phyloP scores from a whole-genome alignment of 2,329 filamentous ascomycete genomes.

The Cladosporium sp. region DNA sequence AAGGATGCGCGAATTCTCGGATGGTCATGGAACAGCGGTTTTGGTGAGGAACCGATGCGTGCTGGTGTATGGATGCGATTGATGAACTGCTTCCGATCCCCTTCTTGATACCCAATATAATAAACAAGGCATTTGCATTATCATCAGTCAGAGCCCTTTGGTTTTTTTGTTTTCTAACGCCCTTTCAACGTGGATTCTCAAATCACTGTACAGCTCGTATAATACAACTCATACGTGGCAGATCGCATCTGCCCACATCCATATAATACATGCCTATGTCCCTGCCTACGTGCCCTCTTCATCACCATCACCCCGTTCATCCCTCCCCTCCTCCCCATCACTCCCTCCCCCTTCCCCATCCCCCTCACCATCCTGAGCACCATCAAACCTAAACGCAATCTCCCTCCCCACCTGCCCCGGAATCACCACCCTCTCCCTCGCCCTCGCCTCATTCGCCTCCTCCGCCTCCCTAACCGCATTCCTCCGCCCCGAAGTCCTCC shows the following conservation, averaged over 20 bases:
- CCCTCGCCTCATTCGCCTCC: neutral
- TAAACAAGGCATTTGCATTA: no score
- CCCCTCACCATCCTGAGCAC: neutral
- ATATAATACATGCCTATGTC: neutral
- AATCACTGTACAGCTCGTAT: no score
- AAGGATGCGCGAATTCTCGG: no score
- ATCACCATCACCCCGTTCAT: neutral
- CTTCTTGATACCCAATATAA: no score
- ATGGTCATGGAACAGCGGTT: no score
- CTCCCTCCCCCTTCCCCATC: neutral
- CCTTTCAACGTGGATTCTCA: no score
- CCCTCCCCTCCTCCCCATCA: neutral
- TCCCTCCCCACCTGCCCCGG: conserved; percentile 2
- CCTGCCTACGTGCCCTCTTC: neutral
- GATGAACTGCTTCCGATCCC: no score
- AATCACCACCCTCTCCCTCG: neutral
- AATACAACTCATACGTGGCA: no score
- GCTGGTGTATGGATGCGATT: no score
- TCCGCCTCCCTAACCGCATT: neutral
- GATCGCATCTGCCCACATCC: neutral
- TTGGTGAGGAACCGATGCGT: no score
- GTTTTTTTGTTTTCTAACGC: no score
- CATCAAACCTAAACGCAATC: neutral
- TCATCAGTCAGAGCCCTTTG: no score
- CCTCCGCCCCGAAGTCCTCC: neutral